These are phyloP conservation scores for Sequoiadendron giganteum DNA, from an alignment of 75 land plant species.

Conservation along the genomic window DNA sequence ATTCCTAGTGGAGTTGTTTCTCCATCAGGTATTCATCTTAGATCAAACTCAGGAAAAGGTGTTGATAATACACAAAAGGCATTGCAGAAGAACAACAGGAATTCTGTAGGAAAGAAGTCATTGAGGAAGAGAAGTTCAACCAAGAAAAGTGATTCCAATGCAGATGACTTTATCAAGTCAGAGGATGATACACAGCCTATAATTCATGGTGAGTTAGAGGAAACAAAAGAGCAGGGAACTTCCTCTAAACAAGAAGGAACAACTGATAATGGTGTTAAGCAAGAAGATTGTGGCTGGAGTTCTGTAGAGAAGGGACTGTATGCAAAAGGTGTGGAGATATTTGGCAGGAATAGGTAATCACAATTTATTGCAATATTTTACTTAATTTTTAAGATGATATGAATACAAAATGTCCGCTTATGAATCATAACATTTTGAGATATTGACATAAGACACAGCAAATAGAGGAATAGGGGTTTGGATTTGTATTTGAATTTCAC, in stretches of 20 bases:
- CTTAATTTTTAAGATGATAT: neutral
- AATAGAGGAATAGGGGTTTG: neutral
- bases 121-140: slow-evolving; percentile 27
- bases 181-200: slow-evolving; percentile 17
- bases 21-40: slow-evolving; percentile 29
- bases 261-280: slow-evolving; percentile 36
- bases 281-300: slow-evolving; percentile 58
- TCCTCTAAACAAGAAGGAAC: slow-evolving; percentile 41
- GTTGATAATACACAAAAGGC: slow-evolving; percentile 27
- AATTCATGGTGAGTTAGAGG: slow-evolving; percentile 8
- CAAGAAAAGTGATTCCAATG: slow-evolving; percentile 1
- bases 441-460: neutral
- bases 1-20: slow-evolving; percentile 28
- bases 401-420: neutral
- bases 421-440: neutral
- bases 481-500: neutral
- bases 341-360: slow-evolving; percentile 87
- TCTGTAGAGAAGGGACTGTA: slow-evolving; percentile 76
- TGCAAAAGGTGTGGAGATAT: slow-evolving; percentile 92
- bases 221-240: slow-evolving; percentile 17
- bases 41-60: slow-evolving; percentile 30
- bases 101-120: slow-evolving; percentile 26
- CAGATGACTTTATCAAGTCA: slow-evolving; percentile 9
- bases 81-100: slow-evolving; percentile 16
- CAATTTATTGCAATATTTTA: neutral